Evolutionary conservation across 2,329 filamentous ascomycete genomes (phyloP), one percentile per base, ranked within the genome.

Genomic region (Diaporthe vaccinii): DNA sequence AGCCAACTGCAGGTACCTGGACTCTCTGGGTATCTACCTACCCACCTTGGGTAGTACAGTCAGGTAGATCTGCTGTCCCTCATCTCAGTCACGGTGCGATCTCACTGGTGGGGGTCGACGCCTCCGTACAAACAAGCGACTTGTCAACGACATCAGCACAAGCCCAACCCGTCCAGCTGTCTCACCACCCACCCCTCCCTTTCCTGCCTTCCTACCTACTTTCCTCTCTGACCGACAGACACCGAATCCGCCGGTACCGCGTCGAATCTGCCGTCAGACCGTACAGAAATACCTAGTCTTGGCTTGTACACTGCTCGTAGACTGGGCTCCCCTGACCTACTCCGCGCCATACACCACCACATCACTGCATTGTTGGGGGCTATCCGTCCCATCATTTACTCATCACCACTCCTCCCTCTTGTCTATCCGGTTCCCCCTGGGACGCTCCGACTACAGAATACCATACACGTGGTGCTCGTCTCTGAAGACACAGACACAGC

Each of bases 121-220:
- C 17, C 15, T 34, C 68, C 53, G 53, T 36, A 62, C 39, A 49
- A 68, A 39, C 57, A 59, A 62, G 53, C 49, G 49, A 73, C 71
- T 36, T 73, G 46, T 46, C 46, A 73, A 74, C 74, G 69, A 67
- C 68, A 72, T 75, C 74, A 75, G 59, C 59, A 72, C 73, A 72
- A 12, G 36, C 49, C 46, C 46, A 57, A 51, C 34, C 58, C 62
- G 49, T 25, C 58, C 22, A 49, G 39, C 39, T 57, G 25, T 44
- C 73, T 34, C 68, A 58, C 73, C 57, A 71, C 67, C 57, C 46
- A 36, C 65, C 62, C 62, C 41, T 22, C 44, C 55, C 36, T 17
- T 14, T 31, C 36, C 22, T 55, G 36, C 22, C 58, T 44, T n/a
- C 53, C 17, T 49, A 31, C 55, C 69, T 49, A 53, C 61, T n/a